phyloP scores from a whole-genome alignment of 257 asterid species.

The Penstemon newberryi region DNA sequence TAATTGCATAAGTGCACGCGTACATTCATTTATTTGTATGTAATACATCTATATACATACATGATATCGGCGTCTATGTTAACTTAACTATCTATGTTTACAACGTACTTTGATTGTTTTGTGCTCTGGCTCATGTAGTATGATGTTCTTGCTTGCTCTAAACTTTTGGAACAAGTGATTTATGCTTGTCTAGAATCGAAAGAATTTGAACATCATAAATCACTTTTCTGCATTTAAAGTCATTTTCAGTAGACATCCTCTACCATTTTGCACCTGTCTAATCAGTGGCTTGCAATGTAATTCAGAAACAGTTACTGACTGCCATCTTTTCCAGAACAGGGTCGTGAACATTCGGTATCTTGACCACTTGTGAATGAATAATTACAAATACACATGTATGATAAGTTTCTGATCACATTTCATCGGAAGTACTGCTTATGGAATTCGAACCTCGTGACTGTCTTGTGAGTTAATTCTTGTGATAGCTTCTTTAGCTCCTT shows the following conservation, averaged over 20 bases:
- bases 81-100: neutral
- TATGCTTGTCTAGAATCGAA: constrained; percentile 12
- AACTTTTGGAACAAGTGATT: constrained; percentile 2
- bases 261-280: neutral
- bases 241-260: neutral
- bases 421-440: constrained; percentile 75
- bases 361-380: constrained; percentile 33
- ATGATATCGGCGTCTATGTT: neutral
- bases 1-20: neutral
- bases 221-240: neutral
- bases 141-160: neutral
- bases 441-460: constrained; percentile 77
- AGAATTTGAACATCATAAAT: neutral
- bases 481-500: constrained; percentile 74
- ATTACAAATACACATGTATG: constrained; percentile 29
- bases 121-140: neutral
- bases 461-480: constrained; percentile 66
- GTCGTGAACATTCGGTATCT: neutral
- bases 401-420: constrained; percentile 19
- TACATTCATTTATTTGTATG: neutral
- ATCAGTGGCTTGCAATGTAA: neutral
- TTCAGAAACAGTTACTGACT: neutral
- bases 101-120: neutral
- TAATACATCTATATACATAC: neutral
- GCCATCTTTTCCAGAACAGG: neutral